phyloP scores from a whole-genome alignment of 441 rosid genomes.

The Lepidium campestre region DNA sequence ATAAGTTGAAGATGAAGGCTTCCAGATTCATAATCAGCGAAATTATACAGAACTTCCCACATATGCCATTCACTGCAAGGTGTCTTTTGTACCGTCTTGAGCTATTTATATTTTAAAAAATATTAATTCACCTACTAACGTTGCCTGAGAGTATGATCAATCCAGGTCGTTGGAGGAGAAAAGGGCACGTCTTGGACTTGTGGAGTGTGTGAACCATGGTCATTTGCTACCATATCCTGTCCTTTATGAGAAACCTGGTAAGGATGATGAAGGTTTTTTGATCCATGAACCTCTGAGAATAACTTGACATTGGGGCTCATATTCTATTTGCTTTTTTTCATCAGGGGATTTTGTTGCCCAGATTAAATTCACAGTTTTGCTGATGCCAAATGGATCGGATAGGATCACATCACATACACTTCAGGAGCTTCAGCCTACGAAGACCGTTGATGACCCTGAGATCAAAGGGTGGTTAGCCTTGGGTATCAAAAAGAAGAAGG shows the following conservation, averaged over 20 bases:
- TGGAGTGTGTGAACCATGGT: constrained; percentile 90
- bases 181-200: constrained; percentile 84
- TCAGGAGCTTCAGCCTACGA: constrained; percentile 74
- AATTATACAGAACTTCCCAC: constrained; percentile 67
- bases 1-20: constrained; percentile 93
- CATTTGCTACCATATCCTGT: constrained; percentile 92
- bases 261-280: background rate
- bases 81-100: constrained; percentile 17
- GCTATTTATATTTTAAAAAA: background rate
- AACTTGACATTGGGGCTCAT: background rate
- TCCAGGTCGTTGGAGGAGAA: constrained; percentile 86
- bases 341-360: constrained; percentile 85
- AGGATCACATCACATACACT: constrained; percentile 72
- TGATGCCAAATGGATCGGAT: constrained; percentile 96
- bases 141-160: background rate
- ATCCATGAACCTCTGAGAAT: background rate
- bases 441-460: constrained; percentile 77
- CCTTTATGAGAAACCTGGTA: constrained; percentile 90
- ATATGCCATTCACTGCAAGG: constrained; percentile 88
- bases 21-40: constrained; percentile 93
- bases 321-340: background rate
- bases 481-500: constrained; percentile 86
- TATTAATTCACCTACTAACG: background rate
- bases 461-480: constrained; percentile 92
- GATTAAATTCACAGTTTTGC: constrained; percentile 79